Base-by-base conservation (phyloP, 2,329 filamentous ascomycete species). In the Zymoseptoria tritici region DNA sequence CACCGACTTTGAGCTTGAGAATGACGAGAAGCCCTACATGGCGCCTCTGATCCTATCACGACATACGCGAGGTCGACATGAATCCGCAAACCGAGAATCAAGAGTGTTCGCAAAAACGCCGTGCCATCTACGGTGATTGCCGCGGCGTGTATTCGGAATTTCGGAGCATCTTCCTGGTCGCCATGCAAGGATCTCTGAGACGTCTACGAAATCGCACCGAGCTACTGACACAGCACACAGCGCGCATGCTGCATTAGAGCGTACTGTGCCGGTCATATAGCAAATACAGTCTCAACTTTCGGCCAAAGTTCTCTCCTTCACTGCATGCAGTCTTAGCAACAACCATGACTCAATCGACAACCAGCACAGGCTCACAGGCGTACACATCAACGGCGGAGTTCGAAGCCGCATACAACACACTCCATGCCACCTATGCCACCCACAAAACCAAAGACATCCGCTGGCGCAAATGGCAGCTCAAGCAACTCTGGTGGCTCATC, bases 391-490 rank as follows among this genome's bases (percentile, higher is more conserved):
- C 42, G 6, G 49, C 52, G 19, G 56, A 61, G 7, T 61, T 61
- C 49, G 53, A 58, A 54, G 22, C 42, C 3, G 49, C 55, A 9
- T 61, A 61, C n/a, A 56, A 58, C 36, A 58, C 59, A 3, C 56
- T 61, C 2, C 46, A 58, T 11, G 46, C 56, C 0, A 61, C 59
- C 11, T 61, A 58, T 31, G 59, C 56, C 20, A 61, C 59, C 7
- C 52, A 58, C 49, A 58, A 61, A 22, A 61, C 59, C 46, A 61
- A 60, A 50, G 59, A 61, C 20, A 53, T 61, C 22, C 56, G 59
- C 13, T 61, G 59, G 59, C 59, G 59, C 11, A 61, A 61, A 53
- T 61, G 59, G 59, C 59, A 61, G 31, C 59, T 61, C 24, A 61
- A 61, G 49, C 59, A 61, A 20, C 59, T 61, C 56, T 61, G 59